These are phyloP conservation scores for Pseudozyma sp. DNA, from an alignment of 1,284 basidiomycete species.

Conservation along the genomic window DNA sequence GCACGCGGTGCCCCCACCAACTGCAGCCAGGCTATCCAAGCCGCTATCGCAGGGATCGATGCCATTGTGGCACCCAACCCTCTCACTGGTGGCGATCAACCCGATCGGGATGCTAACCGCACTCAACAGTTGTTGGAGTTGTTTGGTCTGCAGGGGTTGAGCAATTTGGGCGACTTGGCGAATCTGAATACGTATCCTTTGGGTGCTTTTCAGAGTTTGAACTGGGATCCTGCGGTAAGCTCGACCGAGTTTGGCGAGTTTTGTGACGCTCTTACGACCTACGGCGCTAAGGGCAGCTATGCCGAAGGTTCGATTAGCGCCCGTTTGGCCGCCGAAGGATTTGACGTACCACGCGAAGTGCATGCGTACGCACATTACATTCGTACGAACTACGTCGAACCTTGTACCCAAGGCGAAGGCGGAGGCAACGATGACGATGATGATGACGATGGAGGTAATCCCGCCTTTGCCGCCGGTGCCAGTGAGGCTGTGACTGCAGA, in stretches of 20 bases:
- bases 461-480: too few relatives aligned
- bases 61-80: conserved; percentile 60
- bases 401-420: conserved; percentile 43
- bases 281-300: conserved; percentile 31
- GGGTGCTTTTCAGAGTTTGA: conserved; percentile 60
- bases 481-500: conserved; percentile 14
- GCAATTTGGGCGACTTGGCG: conserved; percentile 55
- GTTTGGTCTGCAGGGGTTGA: conserved; percentile 52
- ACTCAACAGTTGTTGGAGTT: conserved; percentile 46
- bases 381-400: conserved; percentile 40
- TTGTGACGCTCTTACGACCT: conserved; percentile 43
- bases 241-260: conserved; percentile 50
- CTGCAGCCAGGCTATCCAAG: conserved; percentile 79
- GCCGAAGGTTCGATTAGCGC: conserved; percentile 8
- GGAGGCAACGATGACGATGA: conserved; percentile 8
- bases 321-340: conserved; percentile 11
- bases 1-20: conserved; percentile 78
- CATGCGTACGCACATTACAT: conserved; percentile 49
- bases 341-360: conserved; percentile 35
- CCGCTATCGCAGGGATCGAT: conserved; percentile 67
- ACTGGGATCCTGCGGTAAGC: conserved; percentile 57
- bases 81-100: conserved; percentile 46
- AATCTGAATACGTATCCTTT: conserved; percentile 58
- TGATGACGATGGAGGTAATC: too few relatives aligned
- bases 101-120: conserved; percentile 36